These are phyloP conservation scores for Phaeodactylum tricornutum DNA, from an alignment of 108 stramenopile species.

Conservation along the genomic window DNA sequence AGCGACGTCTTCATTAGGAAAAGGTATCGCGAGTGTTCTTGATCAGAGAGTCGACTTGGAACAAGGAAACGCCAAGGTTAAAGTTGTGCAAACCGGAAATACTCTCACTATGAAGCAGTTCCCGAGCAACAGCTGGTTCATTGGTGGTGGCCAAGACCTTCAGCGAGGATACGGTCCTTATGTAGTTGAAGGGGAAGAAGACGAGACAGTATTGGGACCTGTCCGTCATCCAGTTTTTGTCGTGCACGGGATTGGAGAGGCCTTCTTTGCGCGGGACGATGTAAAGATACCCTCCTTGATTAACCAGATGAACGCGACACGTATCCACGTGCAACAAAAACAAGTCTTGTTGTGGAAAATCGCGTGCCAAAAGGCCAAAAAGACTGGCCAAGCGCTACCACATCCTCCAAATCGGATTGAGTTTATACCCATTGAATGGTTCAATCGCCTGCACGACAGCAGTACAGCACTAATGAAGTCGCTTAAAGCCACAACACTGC, in stretches of 20 bases:
- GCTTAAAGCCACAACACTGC: constrained; percentile 55
- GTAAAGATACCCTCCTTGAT: constrained; percentile 28
- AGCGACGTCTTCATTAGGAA: constrained; percentile 34
- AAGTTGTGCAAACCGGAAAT: constrained; percentile 2
- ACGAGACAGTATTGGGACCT: constrained; percentile 59
- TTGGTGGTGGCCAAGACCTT: constrained; percentile 29
- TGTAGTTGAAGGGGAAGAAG: constrained; percentile 61
- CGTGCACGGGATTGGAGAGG: constrained; percentile 87
- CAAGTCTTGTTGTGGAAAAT: constrained; percentile 57
- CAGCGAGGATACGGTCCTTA: constrained; percentile 70
- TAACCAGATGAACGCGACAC: constrained; percentile 35
- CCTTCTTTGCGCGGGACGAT: constrained; percentile 53
- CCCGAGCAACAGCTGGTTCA: constrained; percentile 41
- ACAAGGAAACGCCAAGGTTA: constrained; percentile 26
- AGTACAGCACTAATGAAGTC: constrained; percentile 51
- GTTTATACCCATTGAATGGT: constrained; percentile 83
- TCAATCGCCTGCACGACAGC: constrained; percentile 53
- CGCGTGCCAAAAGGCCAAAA: constrained; percentile 41
- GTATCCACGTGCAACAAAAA: constrained; percentile 39
- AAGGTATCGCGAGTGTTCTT: constrained; percentile 41
- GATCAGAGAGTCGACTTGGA: constrained; percentile 30
- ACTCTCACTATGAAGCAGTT: constrained; percentile 16
- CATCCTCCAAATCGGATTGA: constrained; percentile 64
- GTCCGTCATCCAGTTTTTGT: constrained; percentile 73
- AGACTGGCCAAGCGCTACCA: constrained; percentile 31